A percentile compares a stretch with the other conserved stretches of the same genome.
phyloP scores from a whole-genome alignment of 73 alveolate genomes.

The Paramecium caudatum region DNA sequence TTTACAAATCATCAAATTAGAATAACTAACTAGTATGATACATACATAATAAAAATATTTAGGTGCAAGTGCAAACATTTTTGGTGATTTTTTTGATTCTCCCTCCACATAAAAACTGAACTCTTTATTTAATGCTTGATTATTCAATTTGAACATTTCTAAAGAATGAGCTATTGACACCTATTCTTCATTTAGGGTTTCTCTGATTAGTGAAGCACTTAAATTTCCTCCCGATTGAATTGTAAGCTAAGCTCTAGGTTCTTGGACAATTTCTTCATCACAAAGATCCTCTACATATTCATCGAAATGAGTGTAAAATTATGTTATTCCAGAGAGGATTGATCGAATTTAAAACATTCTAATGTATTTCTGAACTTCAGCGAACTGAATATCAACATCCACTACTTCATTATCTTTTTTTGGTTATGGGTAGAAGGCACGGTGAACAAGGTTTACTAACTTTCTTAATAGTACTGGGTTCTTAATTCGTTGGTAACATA shows the following conservation, averaged over 20 bases:
- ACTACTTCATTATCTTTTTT: conserved; percentile 4
- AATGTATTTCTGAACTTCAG: conserved; percentile 27
- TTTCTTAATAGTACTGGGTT: conserved; percentile 3
- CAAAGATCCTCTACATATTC: neutral
- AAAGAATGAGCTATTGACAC: neutral
- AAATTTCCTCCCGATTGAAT: neutral
- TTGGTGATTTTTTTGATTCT: neutral
- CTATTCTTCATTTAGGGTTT: conserved; percentile 27
- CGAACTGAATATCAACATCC: neutral
- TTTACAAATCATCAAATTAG: conserved; percentile 38
- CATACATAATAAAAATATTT: neutral
- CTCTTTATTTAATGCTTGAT: conserved; percentile 41
- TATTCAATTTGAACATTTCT: conserved; percentile 7
- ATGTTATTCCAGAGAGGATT: neutral
- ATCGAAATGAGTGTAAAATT: neutral
- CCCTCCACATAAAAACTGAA: neutral
- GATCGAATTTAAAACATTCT: conserved; percentile 34
- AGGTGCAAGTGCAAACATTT: conserved; percentile 57
- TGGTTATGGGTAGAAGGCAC: conserved; percentile 26
- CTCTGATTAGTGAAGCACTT: neutral
- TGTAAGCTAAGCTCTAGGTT: neutral
- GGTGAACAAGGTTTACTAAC: conserved; percentile 4
- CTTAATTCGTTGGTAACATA: conserved; percentile 28
- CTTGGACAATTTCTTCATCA: neutral
- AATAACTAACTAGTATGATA: neutral